A percentile compares a stretch with the other conserved stretches of the same genome.
Evolutionary conservation across 2,329 filamentous ascomycete genomes (phyloP).

Genomic region (Stagonosporopsis vannaccii): DNA sequence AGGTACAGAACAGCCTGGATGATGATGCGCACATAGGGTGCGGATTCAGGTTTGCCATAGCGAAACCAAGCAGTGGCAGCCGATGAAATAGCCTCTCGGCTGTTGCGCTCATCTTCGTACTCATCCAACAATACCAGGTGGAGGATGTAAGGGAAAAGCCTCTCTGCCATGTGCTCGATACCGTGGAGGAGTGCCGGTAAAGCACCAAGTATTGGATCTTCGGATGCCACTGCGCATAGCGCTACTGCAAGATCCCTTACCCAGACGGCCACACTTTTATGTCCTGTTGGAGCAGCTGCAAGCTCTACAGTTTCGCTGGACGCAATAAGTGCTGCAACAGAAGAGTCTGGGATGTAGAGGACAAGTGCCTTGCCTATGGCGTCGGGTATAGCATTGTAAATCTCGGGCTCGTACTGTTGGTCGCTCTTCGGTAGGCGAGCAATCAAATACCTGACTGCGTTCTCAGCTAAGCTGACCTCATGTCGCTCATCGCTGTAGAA

Average conservation of each 20-base stretch:
- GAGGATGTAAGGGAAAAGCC: slow-evolving; percentile 81
- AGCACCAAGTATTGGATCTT: slow-evolving; percentile 73
- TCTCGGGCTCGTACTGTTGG: slow-evolving; percentile 36
- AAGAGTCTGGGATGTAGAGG: slow-evolving; percentile 27
- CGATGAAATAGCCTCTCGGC: slow-evolving; percentile 68
- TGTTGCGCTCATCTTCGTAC: slow-evolving; percentile 64
- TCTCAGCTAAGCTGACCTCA: slow-evolving; percentile 56
- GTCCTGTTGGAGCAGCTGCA: slow-evolving; percentile 24
- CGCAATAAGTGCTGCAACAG: slow-evolving; percentile 4
- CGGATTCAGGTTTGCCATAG: slow-evolving; percentile 54
- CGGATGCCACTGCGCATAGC: slow-evolving; percentile 58
- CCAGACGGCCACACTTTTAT: slow-evolving; percentile 58
- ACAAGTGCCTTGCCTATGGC: slow-evolving; percentile 40
- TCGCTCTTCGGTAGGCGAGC: slow-evolving; percentile 33
- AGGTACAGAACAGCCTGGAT: slow-evolving; percentile 86
- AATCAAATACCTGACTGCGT: slow-evolving; percentile 44
- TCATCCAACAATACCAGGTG: slow-evolving; percentile 80
- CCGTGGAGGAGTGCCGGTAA: slow-evolving; percentile 70
- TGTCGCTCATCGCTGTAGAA: slow-evolving; percentile 49
- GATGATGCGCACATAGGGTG: slow-evolving; percentile 73
- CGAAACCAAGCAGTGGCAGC: slow-evolving; percentile 71
- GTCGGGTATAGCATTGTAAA: slow-evolving; percentile 40
- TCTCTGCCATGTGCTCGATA: slow-evolving; percentile 73
- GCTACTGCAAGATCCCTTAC: slow-evolving; percentile 66
- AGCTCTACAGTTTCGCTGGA: slow-evolving; percentile 24